Base-by-base conservation (phyloP, 257 asterid species). In the Solanum pimpinellifolium region DNA sequence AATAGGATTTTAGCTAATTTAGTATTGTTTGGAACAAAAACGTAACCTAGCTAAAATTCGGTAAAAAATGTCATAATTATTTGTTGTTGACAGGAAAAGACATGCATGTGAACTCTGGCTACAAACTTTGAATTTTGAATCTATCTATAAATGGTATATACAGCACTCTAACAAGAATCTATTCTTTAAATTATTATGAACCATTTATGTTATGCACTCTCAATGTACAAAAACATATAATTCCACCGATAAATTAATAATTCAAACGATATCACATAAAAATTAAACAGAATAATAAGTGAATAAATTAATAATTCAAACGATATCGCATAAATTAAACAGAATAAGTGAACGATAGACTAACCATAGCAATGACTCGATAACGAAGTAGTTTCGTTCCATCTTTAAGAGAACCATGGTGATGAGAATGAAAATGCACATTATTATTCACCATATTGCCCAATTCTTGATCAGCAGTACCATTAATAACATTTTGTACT, bases 331-430 rank as follows among this genome's bases (percentile, higher is more conserved):
- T 75, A 41, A 37, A 85, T 11, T 23, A 37, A 85, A 1, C 20
- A 2, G 1, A 3, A 20, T 11, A 59, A 56, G 39, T 84, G 7
- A 11, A 1, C 2, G 35, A 65, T 62, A 11, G 6, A 90, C 91
- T 88, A 3, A 94, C 96, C 95, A 91, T 92, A 59, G 95, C 95
- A 84, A 92, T 89, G 5, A 94, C 94, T 52, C 95, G 87, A 87
- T 91, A 91, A 35, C 96, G 98, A 47, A 93, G 88, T 78, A 94
- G 90, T 70, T 90, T 89, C 1, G 94, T 12, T 2, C 59, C 91
- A 46, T 65, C 3, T 87, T 88, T 91, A 33, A 88, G 80, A 5
- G 89, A 87, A 21, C 91, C 93, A 59, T 90, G 92, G 88, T 87
- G 88, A 85, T 93, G 93, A 73, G 87, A 73, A 78, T 92, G 94